Base-by-base conservation (phyloP, 2,329 filamentous ascomycete species). In the Aspergillus pseudonomiae region DNA sequence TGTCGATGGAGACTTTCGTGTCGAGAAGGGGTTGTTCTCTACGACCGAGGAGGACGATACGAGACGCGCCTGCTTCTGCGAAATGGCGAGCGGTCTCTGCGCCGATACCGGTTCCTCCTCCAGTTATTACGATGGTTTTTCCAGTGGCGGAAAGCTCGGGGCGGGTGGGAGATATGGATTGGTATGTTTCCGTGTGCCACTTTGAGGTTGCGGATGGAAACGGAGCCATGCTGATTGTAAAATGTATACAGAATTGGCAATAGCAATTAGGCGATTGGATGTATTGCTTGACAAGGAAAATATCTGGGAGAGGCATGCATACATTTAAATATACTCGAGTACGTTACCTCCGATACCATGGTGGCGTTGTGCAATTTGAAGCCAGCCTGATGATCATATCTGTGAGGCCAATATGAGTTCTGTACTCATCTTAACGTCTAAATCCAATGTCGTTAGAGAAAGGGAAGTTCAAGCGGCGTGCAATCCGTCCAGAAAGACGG, bases 101-200 rank as follows among this genome's bases (percentile, higher is more conserved):
- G 39, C 82, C 82, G 43, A 85, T 84, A 7, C 82, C 82, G 12
- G 70, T 78, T 4, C 81, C 81, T 0, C 79, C 81, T 24, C 81
- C 82, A 4, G 82, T 84, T 16, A 82, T 66, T 5, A 82, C 5
- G 12, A 83, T 67, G 9, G 70, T 77, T 64, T 81, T 82, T 57
- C 75, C 76, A 57, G 71, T 73, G 57, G 74, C 76, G 26, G 77
- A 79, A 48, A 83, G 74, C 56, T 77, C 75, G 1, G 81, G 77
- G 10, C 75, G 76, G 6, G 70, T 73, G 7, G 81, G 80, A 30
- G 75, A 78, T 41, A 82, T 75, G 24, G 77, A 71, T 6, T 59
- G 34, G n/a, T 58, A 34, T 19, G 56, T 1, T 9, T 58, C 14
- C 3, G 39, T 32, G 56, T 58, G 56, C 54, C 45, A 48, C 6